Base-by-base conservation (phyloP, 345 rosid genomes). In the Atalantia buxifolia region DNA sequence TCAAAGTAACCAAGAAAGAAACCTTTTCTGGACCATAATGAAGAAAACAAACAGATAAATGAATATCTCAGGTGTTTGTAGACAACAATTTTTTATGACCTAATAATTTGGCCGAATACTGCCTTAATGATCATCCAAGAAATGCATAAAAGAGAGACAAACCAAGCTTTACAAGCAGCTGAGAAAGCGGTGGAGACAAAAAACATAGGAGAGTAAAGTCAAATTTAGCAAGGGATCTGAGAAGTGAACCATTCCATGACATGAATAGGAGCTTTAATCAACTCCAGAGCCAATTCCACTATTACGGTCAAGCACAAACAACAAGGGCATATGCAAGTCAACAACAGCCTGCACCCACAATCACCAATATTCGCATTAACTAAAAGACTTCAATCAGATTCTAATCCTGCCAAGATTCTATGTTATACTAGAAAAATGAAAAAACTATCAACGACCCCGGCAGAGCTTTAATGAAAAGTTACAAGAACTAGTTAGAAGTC, bases 181-280 rank as follows among this genome's bases (percentile, higher is more conserved):
- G 64, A 53, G 59, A 61, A 31, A 65, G 0, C 50, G 7, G 13
- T 31, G 42, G 31, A 24, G 27, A 38, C 10, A 28, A 31, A 48
- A 48, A 4, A 3, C 7, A 38, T 30, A 66, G 18, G 48, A 61
- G 38, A 60, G 25, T 2, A 56, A 35, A 40, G 60, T 2, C 24
- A 66, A 76, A 81, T 74, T 45, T 68, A 91, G 80, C 92, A 93
- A 68, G 85, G 92, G 73, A 89, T 91, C 85, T 91, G 84, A 30
- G 86, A 85, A 60, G 88, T 95, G 86, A 91, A 89, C 88, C 93
- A 91, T 78, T 85, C 80, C 89, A 91, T 87, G 74, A 90, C 91
- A 81, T 83, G 86, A 59, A 91, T 75, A 5, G 92, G 92, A 31
- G 93, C 93, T 86, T 90, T 85, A 75, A 92, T 81, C 89, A 93